A percentile compares a stretch with the other conserved stretches of the same genome.
Evolutionary conservation across 2,329 filamentous ascomycete genomes (phyloP).

Genomic region (Phialocephala subalpina): DNA sequence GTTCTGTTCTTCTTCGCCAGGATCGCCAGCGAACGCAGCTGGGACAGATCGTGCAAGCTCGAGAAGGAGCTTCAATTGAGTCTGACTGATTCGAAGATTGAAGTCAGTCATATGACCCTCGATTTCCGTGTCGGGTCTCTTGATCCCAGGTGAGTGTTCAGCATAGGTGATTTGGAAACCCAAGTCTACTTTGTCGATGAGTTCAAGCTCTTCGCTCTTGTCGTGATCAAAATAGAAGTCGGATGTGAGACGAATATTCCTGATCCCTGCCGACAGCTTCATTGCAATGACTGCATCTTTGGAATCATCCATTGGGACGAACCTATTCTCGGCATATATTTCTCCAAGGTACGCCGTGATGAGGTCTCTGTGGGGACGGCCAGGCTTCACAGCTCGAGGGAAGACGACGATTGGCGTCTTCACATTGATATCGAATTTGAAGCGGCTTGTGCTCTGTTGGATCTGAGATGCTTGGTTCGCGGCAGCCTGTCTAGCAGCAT

Average conservation of each 20-base stretch:
- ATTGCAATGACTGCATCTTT: conserved; percentile 80
- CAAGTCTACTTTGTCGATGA: conserved; percentile 96
- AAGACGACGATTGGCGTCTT: conserved; percentile 98
- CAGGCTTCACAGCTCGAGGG: conserved; percentile 77
- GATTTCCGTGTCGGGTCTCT: conserved; percentile 90
- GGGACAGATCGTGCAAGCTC: conserved; percentile 90
- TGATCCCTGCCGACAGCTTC: conserved; percentile 88
- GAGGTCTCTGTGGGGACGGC: conserved; percentile 77
- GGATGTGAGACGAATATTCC: conserved; percentile 90
- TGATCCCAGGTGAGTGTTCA: conserved; percentile 79
- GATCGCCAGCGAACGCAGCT: conserved; percentile 80
- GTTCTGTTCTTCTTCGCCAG: conserved; percentile 75
- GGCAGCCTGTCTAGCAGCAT: conserved; percentile 92
- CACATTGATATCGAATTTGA: conserved; percentile 93
- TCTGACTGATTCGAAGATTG: conserved; percentile 88
- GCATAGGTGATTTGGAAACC: conserved; percentile 92
- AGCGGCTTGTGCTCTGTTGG: conserved; percentile 86
- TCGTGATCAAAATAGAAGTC: conserved; percentile 82
- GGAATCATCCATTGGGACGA: conserved; percentile 83
- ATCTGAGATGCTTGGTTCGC: conserved; percentile 93
- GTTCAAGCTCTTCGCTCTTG: conserved; percentile 84
- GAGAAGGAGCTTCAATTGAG: conserved; percentile 88
- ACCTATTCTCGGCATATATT: conserved; percentile 95
- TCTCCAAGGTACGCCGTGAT: conserved; percentile 95
- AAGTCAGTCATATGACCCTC: conserved; percentile 93